Evolutionary conservation across 345 rosid species (phyloP).

Genomic region (Citrus trifoliata): DNA sequence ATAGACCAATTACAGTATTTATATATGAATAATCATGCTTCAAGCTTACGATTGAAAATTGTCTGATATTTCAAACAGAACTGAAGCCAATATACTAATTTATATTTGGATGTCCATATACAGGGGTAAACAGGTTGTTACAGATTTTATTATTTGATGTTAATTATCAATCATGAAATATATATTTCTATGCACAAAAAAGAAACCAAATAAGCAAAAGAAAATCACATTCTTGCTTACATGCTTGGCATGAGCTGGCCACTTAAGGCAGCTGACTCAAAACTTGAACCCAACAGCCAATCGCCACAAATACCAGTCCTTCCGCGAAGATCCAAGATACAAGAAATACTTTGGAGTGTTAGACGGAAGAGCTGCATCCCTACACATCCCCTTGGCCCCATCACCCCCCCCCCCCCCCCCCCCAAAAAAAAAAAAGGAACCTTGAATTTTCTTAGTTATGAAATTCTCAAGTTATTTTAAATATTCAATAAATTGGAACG

Average conservation of each 20-base stretch:
- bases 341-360: slow-evolving; percentile 63
- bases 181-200: background rate
- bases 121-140: background rate
- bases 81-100: too few species aligned
- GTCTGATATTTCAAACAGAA: background rate
- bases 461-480: background rate
- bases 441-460: background rate
- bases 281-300: slow-evolving; percentile 79
- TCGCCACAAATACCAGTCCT: slow-evolving; percentile 94
- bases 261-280: slow-evolving; percentile 85
- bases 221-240: slow-evolving; percentile 31
- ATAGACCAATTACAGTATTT: too few species aligned
- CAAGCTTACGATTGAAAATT: background rate
- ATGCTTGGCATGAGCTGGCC: slow-evolving; percentile 78
- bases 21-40: too few species aligned
- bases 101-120: background rate
- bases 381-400: slow-evolving; percentile 10
- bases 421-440: background rate
- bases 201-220: background rate
- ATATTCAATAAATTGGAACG: background rate
- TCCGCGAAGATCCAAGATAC: slow-evolving; percentile 79
- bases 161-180: background rate
- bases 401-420: too few species aligned
- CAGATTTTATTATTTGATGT: background rate
- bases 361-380: slow-evolving; percentile 92